A percentile compares a stretch with the other conserved stretches of the same genome.
Evolutionary conservation across 1,284 basidiomycete species (phyloP).

Genomic region (Mycena citricolor): DNA sequence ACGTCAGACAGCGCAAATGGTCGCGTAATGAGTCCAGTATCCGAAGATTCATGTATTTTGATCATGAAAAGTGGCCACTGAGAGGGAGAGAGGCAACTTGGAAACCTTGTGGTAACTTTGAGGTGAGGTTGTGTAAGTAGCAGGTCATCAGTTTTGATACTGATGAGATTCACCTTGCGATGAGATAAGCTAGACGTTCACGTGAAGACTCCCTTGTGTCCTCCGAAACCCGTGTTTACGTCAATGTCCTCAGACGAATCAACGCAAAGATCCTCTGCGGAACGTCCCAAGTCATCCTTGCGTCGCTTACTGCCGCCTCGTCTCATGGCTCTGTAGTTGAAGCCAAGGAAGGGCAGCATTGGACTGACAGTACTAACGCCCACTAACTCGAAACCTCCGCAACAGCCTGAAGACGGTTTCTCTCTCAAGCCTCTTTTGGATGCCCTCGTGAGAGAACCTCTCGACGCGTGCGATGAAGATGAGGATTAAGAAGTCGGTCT

Average conservation of each 20-base stretch:
- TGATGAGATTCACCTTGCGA: too few species aligned
- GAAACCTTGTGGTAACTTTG: too few species aligned
- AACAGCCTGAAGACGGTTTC: constrained; percentile 4
- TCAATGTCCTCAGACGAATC: constrained; percentile 19
- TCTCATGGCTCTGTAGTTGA: neutral
- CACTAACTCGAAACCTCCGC: constrained; percentile 18
- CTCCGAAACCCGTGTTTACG: too few species aligned
- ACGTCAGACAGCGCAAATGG: too few species aligned
- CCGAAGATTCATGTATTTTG: too few species aligned
- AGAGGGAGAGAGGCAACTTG: too few species aligned
- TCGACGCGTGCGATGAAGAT: constrained; percentile 33
- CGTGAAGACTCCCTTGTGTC: too few species aligned
- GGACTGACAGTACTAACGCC: constrained; percentile 3
- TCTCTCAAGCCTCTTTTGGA: constrained; percentile 20
- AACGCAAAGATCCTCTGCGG: constrained; percentile 1
- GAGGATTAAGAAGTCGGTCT: constrained; percentile 14
- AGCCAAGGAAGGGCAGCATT: constrained; percentile 23
- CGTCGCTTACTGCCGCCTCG: neutral
- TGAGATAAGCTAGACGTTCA: too few species aligned
- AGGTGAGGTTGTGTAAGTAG: too few species aligned
- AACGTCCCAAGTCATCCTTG: constrained; percentile 28
- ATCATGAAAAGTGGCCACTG: too few species aligned
- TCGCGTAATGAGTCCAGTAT: too few species aligned
- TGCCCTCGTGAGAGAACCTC: constrained; percentile 14
- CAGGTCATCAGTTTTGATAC: too few species aligned